Conservation (phyloP, 352 stramenopile species). For the Achlya hypogyna region DNA sequence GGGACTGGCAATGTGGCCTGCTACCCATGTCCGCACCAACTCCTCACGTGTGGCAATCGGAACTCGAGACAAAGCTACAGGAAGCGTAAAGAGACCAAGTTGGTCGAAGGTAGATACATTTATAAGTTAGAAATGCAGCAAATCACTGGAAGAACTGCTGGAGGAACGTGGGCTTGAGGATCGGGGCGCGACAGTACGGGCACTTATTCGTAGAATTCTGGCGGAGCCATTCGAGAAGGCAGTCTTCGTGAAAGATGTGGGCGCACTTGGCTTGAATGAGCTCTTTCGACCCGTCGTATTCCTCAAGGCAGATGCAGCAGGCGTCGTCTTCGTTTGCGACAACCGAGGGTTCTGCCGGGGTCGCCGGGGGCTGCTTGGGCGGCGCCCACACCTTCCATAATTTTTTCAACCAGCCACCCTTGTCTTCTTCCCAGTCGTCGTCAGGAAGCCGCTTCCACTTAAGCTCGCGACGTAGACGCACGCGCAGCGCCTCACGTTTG, state of each 20-base stretch:
- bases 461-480: conserved; percentile 8
- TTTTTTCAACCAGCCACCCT: conserved; percentile 15
- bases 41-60: neutral
- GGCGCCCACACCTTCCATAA: neutral
- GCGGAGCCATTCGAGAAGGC: conserved; percentile 75
- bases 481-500: conserved; percentile 12
- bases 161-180: conserved; percentile 18
- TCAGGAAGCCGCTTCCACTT: conserved; percentile 7
- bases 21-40: too few relatives aligned
- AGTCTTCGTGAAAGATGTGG: conserved; percentile 82
- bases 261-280: conserved; percentile 76
- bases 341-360: neutral
- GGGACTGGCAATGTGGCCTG: too few relatives aligned
- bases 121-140: conserved; percentile 1
- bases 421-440: conserved; percentile 20
- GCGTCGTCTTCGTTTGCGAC: conserved; percentile 62
- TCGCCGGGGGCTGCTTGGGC: neutral
- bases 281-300: conserved; percentile 32
- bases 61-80: neutral
- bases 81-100: neutral
- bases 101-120: neutral
- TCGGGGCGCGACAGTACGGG: conserved; percentile 58
- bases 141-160: conserved; percentile 16
- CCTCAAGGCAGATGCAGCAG: conserved; percentile 34
- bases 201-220: conserved; percentile 64